Evolutionary conservation across 2,329 filamentous ascomycete genomes (phyloP).

Genomic region (Pyrenochaeta sp.): DNA sequence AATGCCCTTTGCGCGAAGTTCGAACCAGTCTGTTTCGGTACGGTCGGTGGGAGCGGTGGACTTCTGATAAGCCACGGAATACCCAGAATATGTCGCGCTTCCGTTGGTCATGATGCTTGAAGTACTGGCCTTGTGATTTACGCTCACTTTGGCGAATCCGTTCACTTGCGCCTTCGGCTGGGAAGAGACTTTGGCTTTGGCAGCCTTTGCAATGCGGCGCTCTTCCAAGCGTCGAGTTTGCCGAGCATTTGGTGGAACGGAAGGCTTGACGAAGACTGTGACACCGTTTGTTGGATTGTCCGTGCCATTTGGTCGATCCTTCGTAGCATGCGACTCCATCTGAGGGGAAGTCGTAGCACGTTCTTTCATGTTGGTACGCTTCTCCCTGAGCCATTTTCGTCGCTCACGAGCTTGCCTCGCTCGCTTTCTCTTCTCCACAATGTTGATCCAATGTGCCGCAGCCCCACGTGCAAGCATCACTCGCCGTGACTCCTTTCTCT

Average conservation of each 20-base stretch:
- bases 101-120: conserved; percentile 8
- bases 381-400: conserved; percentile 33
- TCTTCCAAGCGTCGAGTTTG: conserved; percentile 28
- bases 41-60: conserved; percentile 47
- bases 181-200: conserved; percentile 4
- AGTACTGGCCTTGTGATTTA: conserved; percentile 3
- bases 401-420: conserved; percentile 27
- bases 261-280: conserved; percentile 20
- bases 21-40: conserved; percentile 60
- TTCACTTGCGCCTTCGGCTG: too few species aligned
- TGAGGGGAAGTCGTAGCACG: conserved; percentile 3
- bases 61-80: conserved; percentile 34
- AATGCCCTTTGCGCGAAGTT: conserved; percentile 58
- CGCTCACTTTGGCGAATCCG: too few species aligned
- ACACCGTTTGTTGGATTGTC: conserved; percentile 10
- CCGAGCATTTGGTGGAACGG: conserved; percentile 21
- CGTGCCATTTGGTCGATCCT: conserved; percentile 8
- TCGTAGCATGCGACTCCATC: conserved; percentile 4
- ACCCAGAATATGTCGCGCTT: conserved; percentile 12
- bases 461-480: conserved; percentile 27
- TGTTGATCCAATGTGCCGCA: conserved; percentile 30
- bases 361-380: conserved; percentile 17
- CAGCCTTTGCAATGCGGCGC: conserved; percentile 8
- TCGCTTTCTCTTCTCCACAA: conserved; percentile 35
- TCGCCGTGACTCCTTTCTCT: conserved; percentile 23